Evolutionary conservation across 805 yeast species (phyloP), one percentile per base, ranked within the genome.

Genomic region (Ogataea dorogensis): DNA sequence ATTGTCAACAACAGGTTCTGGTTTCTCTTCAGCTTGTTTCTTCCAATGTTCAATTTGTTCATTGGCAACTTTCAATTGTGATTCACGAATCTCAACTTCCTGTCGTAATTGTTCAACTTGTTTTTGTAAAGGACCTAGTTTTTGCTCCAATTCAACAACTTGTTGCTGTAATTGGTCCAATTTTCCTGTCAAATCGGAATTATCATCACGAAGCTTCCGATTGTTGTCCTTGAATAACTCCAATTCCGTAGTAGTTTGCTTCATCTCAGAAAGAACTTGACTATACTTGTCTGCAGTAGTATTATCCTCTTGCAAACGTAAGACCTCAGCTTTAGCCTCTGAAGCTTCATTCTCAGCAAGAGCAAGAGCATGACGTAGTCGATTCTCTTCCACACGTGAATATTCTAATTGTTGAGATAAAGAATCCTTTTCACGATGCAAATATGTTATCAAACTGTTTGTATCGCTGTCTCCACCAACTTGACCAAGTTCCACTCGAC

Each of bases 351-450:
- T 51, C 18, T 61, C 66, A 2, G 71, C 57, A 34, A 66, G 60
- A 1, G 67, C 67, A 26, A 82, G 62, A 24, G 70, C 69, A 40
- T 74, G 75, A 43, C 75, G 70, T 18, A 79, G 59, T 24, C 74
- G 64, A 23, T 64, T 67, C 38, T 71, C 70, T 47, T 84, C 93
- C 40, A 77, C 75, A 8, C 61, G 54, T 3, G 72, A 58, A 24
- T 66, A 62, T 29, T 73, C 75, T 19, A 77, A 63, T 48, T 79
- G 83, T 7, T 78, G 71, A 31, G 77, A 81, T 1, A 79, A 68
- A 4, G 80, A 66, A 44, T 87, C 95, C 50, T 81, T 83, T 47
- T 86, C 94, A 43, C 81, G 77, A 29, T 89, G 79, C 39, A 87
- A 63, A 49, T 73, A 79, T 2, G 69, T 54, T 22, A 87, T 62